Percentiles rank a stretch among this genome's conserved stretches.
Conservation (phyloP, 2,329 filamentous ascomycete species). For the Xylariaceae sp. region DNA sequence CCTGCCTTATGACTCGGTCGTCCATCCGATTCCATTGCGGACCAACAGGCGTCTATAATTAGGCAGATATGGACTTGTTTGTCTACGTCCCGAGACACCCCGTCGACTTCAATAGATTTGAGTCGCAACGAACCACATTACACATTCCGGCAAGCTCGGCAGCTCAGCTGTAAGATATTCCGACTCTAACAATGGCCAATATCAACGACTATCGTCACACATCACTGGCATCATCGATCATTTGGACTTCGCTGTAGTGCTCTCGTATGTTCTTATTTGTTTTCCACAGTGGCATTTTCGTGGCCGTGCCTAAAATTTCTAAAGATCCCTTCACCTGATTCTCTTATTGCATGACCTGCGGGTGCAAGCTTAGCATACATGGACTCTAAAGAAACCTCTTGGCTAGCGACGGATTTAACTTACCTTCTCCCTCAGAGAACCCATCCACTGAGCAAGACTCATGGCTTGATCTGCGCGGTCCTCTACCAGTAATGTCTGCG, state of each 20-base stretch:
- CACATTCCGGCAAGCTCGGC: no score
- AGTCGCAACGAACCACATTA: no score
- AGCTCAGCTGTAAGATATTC: no score
- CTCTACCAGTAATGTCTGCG: slow-evolving; percentile 91
- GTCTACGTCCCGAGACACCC: no score
- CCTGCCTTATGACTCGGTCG: no score
- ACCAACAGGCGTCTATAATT: no score
- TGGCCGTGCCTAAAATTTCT: neutral
- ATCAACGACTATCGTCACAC: slow-evolving; percentile 7
- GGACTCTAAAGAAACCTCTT: neutral
- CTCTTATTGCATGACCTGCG: slow-evolving; percentile 21
- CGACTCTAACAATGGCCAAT: neutral
- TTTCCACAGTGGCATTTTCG: neutral
- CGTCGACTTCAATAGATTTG: no score
- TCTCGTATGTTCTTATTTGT: slow-evolving; percentile 8
- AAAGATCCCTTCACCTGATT: neutral
- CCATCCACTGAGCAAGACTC: slow-evolving; percentile 92
- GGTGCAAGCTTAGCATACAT: slow-evolving; percentile 11
- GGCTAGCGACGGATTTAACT: slow-evolving; percentile 20
- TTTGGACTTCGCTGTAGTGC: slow-evolving; percentile 10
- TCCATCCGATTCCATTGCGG: no score
- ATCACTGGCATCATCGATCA: slow-evolving; percentile 8
- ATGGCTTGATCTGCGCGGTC: slow-evolving; percentile 92
- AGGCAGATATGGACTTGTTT: no score
- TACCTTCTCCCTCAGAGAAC: slow-evolving; percentile 91